These are phyloP conservation scores for Mayamaea pseudoterrestris DNA, from an alignment of 108 stramenopile species.

Conservation along the genomic window DNA sequence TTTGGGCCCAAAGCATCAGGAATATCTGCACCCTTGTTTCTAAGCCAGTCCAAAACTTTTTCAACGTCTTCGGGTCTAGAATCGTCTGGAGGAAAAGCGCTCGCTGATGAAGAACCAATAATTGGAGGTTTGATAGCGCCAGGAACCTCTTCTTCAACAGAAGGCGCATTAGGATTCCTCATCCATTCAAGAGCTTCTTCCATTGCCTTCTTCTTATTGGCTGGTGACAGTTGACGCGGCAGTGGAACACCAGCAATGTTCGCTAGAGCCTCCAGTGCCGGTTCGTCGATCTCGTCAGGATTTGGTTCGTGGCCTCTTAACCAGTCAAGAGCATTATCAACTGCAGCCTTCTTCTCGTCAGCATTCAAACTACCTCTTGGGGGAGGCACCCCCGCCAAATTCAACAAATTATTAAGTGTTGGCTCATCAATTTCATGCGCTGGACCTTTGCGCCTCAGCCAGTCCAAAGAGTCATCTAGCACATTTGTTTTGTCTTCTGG, in stretches of 20 bases:
- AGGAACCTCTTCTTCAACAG: not conserved
- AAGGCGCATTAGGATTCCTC: not conserved
- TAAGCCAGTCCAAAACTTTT: conserved; percentile 14
- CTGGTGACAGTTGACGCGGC: not conserved
- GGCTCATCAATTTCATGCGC: too few relatives aligned
- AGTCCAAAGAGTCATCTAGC: conserved; percentile 7
- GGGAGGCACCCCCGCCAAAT: conserved; percentile 2
- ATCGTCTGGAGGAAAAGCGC: not conserved
- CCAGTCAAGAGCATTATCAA: conserved; percentile 17
- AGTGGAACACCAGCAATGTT: conserved; percentile 4
- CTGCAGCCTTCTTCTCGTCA: not conserved
- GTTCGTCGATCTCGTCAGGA: not conserved
- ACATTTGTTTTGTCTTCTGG: conserved; percentile 7
- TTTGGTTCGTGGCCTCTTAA: conserved; percentile 9
- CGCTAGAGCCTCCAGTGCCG: not conserved
- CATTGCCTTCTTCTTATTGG: conserved; percentile 8
- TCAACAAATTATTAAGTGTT: not conserved
- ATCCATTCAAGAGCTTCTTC: conserved; percentile 23
- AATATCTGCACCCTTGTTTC: conserved; percentile 5
- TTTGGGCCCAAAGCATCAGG: too few relatives aligned
- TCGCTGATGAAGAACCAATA: too few relatives aligned
- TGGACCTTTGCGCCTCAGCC: conserved; percentile 3
- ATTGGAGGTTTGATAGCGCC: too few relatives aligned
- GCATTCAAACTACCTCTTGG: not conserved
- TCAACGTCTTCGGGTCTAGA: conserved; percentile 18